phyloP scores from a whole-genome alignment of 2,329 filamentous ascomycete genomes.

The Xylariaceae sp. region DNA sequence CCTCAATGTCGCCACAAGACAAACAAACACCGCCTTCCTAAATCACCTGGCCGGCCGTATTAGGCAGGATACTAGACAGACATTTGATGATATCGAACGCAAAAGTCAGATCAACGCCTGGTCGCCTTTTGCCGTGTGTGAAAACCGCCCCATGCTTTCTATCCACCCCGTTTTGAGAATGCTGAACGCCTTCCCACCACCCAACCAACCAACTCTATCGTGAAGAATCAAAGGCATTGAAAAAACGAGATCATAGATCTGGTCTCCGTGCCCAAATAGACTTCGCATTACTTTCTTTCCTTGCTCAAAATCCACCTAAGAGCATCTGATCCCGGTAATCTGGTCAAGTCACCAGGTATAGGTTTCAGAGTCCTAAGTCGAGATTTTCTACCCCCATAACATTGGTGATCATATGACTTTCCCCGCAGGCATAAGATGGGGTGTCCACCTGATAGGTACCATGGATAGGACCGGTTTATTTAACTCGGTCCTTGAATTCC shows the following conservation, averaged over 20 bases:
- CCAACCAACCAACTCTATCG: background rate
- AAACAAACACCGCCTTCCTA: too few relatives aligned
- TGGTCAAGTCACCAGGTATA: conserved; percentile 4
- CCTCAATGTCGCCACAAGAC: too few relatives aligned
- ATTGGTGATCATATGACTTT: background rate
- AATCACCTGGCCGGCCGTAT: background rate
- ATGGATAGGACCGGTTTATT: conserved; percentile 24
- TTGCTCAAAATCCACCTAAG: background rate
- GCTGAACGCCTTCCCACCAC: background rate
- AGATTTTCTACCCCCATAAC: background rate
- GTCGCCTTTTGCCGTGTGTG: background rate
- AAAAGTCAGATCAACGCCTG: conserved; percentile 11
- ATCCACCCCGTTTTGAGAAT: conserved; percentile 4
- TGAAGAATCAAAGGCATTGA: conserved; percentile 2
- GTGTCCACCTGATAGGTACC: background rate
- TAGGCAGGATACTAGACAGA: background rate
- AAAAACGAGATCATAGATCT: conserved; percentile 1
- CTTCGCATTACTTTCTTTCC: background rate
- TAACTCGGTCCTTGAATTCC: conserved; percentile 41
- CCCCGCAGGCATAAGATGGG: background rate
- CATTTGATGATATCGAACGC: conserved; percentile 5
- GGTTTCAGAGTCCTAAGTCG: background rate
- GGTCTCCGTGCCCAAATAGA: background rate
- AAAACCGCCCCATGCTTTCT: conserved; percentile 1
- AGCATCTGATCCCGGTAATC: background rate